A percentile compares a stretch with the other conserved stretches of the same genome.
Evolutionary conservation across 106 monocot genomes (phyloP).

Genomic region (Acanthochlamys bracteata): DNA sequence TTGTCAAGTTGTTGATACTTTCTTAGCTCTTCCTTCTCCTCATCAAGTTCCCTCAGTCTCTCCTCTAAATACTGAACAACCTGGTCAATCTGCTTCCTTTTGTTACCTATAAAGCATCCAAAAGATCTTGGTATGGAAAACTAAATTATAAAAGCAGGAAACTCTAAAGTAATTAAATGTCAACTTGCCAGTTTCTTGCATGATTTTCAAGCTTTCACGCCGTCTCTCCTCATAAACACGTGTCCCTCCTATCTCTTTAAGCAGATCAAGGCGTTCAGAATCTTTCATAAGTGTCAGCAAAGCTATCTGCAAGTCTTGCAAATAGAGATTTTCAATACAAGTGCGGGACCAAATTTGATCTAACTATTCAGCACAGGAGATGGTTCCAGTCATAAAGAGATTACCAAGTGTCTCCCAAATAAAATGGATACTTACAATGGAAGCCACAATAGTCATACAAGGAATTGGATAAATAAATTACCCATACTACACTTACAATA

Average conservation of each 20-base stretch:
- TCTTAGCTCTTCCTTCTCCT: conserved; percentile 94
- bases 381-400: too few species aligned
- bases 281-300: conserved; percentile 96
- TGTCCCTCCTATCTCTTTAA: conserved; percentile 98
- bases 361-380: too few species aligned
- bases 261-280: conserved; percentile 84
- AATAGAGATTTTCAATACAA: conserved; percentile 10
- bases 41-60: conserved; percentile 90
- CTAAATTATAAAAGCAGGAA: conserved; percentile 1
- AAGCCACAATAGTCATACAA: too few species aligned
- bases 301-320: conserved; percentile 52
- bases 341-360: too few species aligned
- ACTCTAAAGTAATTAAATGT: not conserved
- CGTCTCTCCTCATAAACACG: conserved; percentile 96
- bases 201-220: conserved; percentile 94
- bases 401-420: too few species aligned
- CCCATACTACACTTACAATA: too few species aligned
- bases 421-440: too few species aligned
- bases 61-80: conserved; percentile 95
- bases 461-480: too few species aligned
- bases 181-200: conserved; percentile 94
- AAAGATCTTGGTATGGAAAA: not conserved
- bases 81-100: conserved; percentile 96
- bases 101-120: conserved; percentile 40
- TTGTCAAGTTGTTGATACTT: conserved; percentile 98